Evolutionary conservation across 768 basidiomycete species (phyloP).

Genomic region (Filobasidium wieringae): DNA sequence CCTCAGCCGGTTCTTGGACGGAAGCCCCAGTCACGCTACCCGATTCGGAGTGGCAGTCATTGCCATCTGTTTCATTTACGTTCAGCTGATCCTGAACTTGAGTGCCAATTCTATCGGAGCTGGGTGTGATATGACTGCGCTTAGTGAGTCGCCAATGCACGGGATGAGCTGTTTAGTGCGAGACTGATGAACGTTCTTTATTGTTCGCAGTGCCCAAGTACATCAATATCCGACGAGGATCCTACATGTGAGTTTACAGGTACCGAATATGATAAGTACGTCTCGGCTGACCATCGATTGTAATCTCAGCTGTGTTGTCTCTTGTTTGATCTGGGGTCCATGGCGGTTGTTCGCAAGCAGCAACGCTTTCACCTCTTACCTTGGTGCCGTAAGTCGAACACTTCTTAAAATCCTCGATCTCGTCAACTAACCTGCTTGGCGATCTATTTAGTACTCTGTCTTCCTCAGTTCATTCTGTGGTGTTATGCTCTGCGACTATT

Average conservation of each 20-base stretch:
- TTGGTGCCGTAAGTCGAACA: slow-evolving; percentile 50
- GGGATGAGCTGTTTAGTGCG: not conserved
- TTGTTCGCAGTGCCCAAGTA: slow-evolving; percentile 55
- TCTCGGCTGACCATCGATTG: not conserved
- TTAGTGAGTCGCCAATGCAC: slow-evolving; percentile 31
- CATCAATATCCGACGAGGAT: slow-evolving; percentile 73
- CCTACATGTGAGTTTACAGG: slow-evolving; percentile 46
- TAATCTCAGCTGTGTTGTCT: not conserved
- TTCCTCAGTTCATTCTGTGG: slow-evolving; percentile 54
- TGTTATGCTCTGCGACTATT: slow-evolving; percentile 75
- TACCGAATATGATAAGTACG: not conserved
- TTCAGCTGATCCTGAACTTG: slow-evolving; percentile 33
- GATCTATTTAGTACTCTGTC: slow-evolving; percentile 6
- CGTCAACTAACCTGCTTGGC: slow-evolving; percentile 40
- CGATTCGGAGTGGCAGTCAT: slow-evolving; percentile 69
- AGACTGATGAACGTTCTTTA: not conserved
- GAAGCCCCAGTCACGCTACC: slow-evolving; percentile 51
- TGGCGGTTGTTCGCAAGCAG: slow-evolving; percentile 59
- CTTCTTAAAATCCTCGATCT: slow-evolving; percentile 61
- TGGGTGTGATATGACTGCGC: slow-evolving; percentile 68
- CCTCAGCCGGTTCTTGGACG: slow-evolving; percentile 57
- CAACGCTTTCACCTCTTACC: slow-evolving; percentile 66
- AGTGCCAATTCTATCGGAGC: slow-evolving; percentile 73
- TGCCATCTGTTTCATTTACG: slow-evolving; percentile 59
- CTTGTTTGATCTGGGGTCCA: slow-evolving; percentile 20